Evolutionary conservation across 805 yeast species (phyloP), one percentile per base, ranked within the genome.

Genomic region (Lipomyces anomalus): DNA sequence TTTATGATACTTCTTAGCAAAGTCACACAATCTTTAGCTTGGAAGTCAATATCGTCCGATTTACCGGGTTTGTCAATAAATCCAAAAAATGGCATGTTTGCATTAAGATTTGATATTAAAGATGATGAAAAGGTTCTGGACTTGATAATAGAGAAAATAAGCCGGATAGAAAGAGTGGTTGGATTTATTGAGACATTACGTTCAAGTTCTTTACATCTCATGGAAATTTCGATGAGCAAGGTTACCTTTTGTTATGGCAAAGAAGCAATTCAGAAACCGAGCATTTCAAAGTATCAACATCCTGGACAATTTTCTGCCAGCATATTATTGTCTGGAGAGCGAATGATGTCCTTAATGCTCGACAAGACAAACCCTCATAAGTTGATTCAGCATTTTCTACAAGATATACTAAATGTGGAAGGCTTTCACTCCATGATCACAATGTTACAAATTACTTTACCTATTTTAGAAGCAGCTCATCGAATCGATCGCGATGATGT

Each of bases 231-330:
- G 21, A 57, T 64, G 57, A 51, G 50, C 21, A 42, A 52, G 24
- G 52, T 63, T 26, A 45, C 50, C n/a, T 64, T 63, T 46, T 47
- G 42, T n/a, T 61, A 64, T 34, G 63, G 52, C n/a, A n/a, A n/a
- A n/a, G n/a, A n/a, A n/a, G n/a, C n/a, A n/a, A n/a, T n/a, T n/a
- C n/a, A n/a, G n/a, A n/a, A n/a, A n/a, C n/a, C n/a, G n/a, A n/a
- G n/a, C n/a, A n/a, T n/a, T n/a, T n/a, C n/a, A n/a, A n/a, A n/a
- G n/a, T n/a, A n/a, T n/a, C n/a, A n/a, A n/a, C n/a, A n/a, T n/a
- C n/a, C n/a, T n/a, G n/a, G n/a, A n/a, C 57, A 44, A 22, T 28
- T 40, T 45, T 18, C 38, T 29, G 21, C 59, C 57, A 40, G 39
- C 29, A 29, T 43, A 21, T 40, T 41, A 23, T 29, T 46, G 34